Percentiles rank a stretch among this genome's conserved stretches.
These are phyloP conservation scores for Heritiera littoralis DNA, from an alignment of 345 rosid genomes.

Conservation along the genomic window DNA sequence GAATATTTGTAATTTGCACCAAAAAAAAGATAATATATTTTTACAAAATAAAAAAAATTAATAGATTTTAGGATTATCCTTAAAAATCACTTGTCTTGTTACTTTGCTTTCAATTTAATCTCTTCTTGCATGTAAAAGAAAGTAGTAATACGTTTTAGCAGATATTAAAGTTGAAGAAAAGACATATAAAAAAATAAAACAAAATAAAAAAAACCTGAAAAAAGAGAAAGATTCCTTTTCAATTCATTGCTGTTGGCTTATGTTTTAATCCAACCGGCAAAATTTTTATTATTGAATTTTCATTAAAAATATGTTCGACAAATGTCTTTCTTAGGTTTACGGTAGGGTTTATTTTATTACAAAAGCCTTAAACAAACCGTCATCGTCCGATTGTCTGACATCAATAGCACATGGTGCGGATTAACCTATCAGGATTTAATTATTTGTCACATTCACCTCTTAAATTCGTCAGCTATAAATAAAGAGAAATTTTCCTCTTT, in stretches of 20 bases:
- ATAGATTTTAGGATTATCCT: no score
- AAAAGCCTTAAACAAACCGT: not conserved
- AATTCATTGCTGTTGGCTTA: not conserved
- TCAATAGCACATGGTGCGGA: conserved; percentile 12
- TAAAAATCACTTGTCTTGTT: no score
- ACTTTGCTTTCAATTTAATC: no score
- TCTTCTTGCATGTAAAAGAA: no score
- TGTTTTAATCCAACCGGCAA: conserved; percentile 18
- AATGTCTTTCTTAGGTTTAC: conserved; percentile 6
- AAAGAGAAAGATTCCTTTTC: not conserved
- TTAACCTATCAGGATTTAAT: not conserved
- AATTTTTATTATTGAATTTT: not conserved
- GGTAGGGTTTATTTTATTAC: not conserved
- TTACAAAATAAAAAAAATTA: no score
- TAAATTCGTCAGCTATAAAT: conserved; percentile 4
- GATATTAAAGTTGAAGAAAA: no score
- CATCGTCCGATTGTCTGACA: conserved; percentile 22
- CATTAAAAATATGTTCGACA: conserved; percentile 6
- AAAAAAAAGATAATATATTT: no score
- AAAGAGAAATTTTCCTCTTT: not conserved
- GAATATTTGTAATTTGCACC: no score
- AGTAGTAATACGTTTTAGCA: no score
- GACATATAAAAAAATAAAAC: no score
- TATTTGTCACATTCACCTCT: not conserved
- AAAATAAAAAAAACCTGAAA: not conserved